Percentiles rank a stretch among this genome's conserved stretches.
Conservation (phyloP, 805 yeast species). For the Clavispora phyllophila region DNA sequence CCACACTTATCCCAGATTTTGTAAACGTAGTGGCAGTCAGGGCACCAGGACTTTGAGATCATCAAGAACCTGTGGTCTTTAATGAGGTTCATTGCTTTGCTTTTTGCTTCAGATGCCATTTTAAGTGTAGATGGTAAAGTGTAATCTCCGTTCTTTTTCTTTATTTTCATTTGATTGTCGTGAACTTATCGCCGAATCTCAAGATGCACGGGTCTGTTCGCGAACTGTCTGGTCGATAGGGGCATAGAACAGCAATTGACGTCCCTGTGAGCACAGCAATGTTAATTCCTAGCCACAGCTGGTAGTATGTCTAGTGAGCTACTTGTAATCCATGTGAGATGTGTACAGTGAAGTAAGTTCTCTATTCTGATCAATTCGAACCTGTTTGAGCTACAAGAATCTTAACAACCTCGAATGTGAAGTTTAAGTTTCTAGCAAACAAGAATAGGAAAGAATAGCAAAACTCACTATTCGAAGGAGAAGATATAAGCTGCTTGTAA, state of each 20-base stretch:
- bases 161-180: neutral
- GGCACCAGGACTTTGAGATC: slow-evolving; percentile 73
- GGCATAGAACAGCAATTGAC: too few species aligned
- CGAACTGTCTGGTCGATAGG: too few species aligned
- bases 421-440: too few species aligned
- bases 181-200: neutral
- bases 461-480: too few species aligned
- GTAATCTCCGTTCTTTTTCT: neutral
- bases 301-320: too few species aligned
- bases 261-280: too few species aligned
- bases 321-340: too few species aligned
- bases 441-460: too few species aligned
- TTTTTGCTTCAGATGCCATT: neutral
- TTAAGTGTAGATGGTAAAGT: neutral
- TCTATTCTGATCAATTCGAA: slow-evolving; percentile 43
- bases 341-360: slow-evolving; percentile 22
- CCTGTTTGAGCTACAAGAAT: too few species aligned
- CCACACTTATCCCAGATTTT: slow-evolving; percentile 49
- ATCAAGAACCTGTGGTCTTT: slow-evolving; percentile 29
- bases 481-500: too few species aligned
- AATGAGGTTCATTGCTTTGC: neutral
- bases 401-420: too few species aligned
- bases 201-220: neutral
- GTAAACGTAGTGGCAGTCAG: slow-evolving; percentile 66
- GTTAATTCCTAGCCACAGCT: too few species aligned